These are phyloP conservation scores for Beauveria pseudobassiana DNA, from an alignment of 2,329 filamentous ascomycete species.

Conservation along the genomic window DNA sequence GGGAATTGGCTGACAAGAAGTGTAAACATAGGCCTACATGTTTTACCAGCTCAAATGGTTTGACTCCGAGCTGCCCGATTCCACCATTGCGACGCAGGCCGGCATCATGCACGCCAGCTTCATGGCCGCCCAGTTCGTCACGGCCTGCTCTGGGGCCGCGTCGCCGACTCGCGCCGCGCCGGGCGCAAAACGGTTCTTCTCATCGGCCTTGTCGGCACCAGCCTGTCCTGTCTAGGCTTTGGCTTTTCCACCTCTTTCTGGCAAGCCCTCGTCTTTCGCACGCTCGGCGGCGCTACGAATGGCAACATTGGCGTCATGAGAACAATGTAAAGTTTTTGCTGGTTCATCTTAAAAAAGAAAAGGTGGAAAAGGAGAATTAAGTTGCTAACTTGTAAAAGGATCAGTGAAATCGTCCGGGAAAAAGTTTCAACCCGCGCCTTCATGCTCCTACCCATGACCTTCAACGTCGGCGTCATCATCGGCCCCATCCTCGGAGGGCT, in stretches of 20 bases:
- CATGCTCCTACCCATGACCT: conserved; percentile 65
- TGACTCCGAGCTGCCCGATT: conserved; percentile 41
- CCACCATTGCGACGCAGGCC: conserved; percentile 68
- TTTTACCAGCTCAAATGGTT: conserved; percentile 87
- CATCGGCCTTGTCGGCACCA: conserved; percentile 64
- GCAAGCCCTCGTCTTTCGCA: conserved; percentile 67
- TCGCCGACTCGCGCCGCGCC: conserved; percentile 54
- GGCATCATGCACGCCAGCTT: conserved; percentile 74
- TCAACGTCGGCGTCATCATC: conserved; percentile 66
- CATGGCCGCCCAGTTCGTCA: conserved; percentile 73
- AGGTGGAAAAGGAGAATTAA: background rate
- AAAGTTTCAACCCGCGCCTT: conserved; percentile 61
- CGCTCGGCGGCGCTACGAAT: conserved; percentile 62
- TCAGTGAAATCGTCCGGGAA: conserved; percentile 62
- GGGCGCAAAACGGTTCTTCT: conserved; percentile 74
- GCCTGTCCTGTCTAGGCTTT: conserved; percentile 41
- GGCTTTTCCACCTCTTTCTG: conserved; percentile 58
- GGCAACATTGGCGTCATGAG: conserved; percentile 69
- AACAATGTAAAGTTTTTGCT: conserved; percentile 49
- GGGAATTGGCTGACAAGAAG: background rate
- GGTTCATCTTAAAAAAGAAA: background rate
- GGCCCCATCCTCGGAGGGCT: conserved; percentile 63
- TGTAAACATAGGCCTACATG: conserved; percentile 57
- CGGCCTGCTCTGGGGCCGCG: conserved; percentile 76
- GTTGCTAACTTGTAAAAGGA: conserved; percentile 19